These are phyloP conservation scores for Fusarium xylarioides DNA, from an alignment of 2,329 filamentous ascomycete species.

Conservation along the genomic window DNA sequence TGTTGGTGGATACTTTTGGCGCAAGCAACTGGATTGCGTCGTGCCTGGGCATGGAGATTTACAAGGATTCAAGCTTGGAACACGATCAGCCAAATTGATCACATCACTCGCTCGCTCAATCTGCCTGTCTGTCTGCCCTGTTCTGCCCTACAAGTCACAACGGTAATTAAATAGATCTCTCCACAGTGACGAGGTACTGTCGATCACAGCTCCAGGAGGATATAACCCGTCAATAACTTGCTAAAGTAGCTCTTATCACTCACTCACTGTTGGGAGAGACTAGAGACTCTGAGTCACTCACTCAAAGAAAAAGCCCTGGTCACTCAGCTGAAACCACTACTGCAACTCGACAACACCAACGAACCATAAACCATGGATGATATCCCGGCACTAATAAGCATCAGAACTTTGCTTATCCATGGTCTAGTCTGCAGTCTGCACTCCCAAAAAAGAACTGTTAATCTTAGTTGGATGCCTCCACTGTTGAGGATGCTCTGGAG, in stretches of 20 bases:
- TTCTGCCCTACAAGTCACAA: constrained; percentile 17
- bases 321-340: constrained; percentile 33
- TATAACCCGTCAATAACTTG: background rate
- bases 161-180: constrained; percentile 15
- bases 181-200: constrained; percentile 29
- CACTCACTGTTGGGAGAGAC: background rate
- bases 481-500: background rate
- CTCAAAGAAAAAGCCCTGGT: background rate
- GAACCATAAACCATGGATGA: constrained; percentile 3
- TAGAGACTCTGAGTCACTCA: background rate
- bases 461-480: constrained; percentile 13
- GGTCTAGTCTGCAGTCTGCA: background rate
- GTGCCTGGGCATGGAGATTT: constrained; percentile 19
- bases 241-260: background rate
- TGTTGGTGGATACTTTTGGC: constrained; percentile 18
- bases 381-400: background rate
- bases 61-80: constrained; percentile 32
- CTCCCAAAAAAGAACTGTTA: background rate
- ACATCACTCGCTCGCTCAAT: constrained; percentile 22
- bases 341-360: constrained; percentile 19
- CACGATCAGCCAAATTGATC: constrained; percentile 22
- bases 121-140: background rate
- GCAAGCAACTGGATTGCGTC: constrained; percentile 19
- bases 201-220: constrained; percentile 16
- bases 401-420: constrained; percentile 6